These are phyloP conservation scores for Solanum chacoense DNA, from an alignment of 305 asterid species.

Conservation along the genomic window DNA sequence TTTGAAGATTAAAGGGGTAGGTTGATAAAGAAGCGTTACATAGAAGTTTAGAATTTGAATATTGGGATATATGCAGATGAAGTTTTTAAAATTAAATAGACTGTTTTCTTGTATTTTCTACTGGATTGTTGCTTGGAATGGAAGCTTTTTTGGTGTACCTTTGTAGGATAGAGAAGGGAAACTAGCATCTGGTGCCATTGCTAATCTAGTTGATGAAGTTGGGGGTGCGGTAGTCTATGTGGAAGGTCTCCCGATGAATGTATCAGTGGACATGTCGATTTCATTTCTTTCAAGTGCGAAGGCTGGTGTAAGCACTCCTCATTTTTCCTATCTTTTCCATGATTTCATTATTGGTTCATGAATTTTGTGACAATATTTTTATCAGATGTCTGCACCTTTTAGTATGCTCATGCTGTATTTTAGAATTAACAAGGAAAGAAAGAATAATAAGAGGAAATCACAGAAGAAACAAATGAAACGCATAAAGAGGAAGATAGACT, in stretches of 20 bases:
- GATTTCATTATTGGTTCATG: background rate
- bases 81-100: background rate
- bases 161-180: constrained; percentile 45
- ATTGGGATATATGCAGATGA: background rate
- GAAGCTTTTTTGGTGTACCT: background rate
- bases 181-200: constrained; percentile 47
- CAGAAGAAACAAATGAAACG: background rate
- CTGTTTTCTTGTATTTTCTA: background rate
- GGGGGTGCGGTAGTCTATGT: constrained; percentile 46
- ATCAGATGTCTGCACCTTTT: background rate
- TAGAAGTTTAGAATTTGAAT: background rate
- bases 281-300: constrained; percentile 48
- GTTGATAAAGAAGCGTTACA: background rate
- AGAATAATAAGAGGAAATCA: background rate
- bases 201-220: constrained; percentile 44
- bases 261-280: constrained; percentile 67
- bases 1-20: background rate
- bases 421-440: background rate
- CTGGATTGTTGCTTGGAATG: background rate
- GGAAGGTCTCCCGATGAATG: constrained; percentile 37
- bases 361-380: background rate
- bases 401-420: background rate
- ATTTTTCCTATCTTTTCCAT: background rate
- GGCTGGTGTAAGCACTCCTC: constrained; percentile 29
- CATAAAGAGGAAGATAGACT: background rate